Percentiles rank a stretch among this genome's conserved stretches.
phyloP scores from a whole-genome alignment of 164 flowering plant genomes.

The Magnolia kwangsiensis region DNA sequence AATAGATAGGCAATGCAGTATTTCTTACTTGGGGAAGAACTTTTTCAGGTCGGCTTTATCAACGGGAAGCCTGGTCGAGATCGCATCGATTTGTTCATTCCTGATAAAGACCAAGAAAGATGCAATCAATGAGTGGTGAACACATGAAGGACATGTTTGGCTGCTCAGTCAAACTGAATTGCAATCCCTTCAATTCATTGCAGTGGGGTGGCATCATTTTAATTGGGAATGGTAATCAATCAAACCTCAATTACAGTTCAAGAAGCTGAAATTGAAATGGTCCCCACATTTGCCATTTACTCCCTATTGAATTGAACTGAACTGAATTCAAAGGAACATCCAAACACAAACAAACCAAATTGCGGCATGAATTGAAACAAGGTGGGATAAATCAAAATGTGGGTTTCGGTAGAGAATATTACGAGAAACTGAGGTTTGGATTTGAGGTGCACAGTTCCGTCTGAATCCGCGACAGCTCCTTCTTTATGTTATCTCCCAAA shows the following conservation, averaged over 20 bases:
- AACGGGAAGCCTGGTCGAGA: slow-evolving; percentile 76
- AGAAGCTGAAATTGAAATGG: too few species aligned
- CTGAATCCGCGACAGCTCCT: slow-evolving; percentile 66
- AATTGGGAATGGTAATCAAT: too few species aligned
- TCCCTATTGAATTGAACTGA: too few species aligned
- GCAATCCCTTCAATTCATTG: too few species aligned
- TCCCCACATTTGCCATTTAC: too few species aligned
- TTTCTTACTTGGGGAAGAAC: slow-evolving; percentile 72
- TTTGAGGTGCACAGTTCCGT: slow-evolving; percentile 49
- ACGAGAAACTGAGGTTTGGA: slow-evolving; percentile 59
- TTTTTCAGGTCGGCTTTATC: slow-evolving; percentile 74
- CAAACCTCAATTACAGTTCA: too few species aligned
- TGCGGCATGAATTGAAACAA: neutral
- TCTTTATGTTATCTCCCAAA: slow-evolving; percentile 74
- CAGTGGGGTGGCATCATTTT: neutral
- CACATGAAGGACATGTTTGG: neutral
- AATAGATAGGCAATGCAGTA: neutral
- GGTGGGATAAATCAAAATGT: too few species aligned
- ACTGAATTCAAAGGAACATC: too few species aligned
- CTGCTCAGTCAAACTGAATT: too few species aligned
- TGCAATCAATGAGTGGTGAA: neutral
- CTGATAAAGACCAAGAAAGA: slow-evolving; percentile 24
- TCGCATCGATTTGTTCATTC: slow-evolving; percentile 73
- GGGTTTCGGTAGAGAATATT: slow-evolving; percentile 3
- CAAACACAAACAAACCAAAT: neutral